A percentile compares a stretch with the other conserved stretches of the same genome.
phyloP scores from a whole-genome alignment of 176 grass and related monocot species.

The Carex kokanica region DNA sequence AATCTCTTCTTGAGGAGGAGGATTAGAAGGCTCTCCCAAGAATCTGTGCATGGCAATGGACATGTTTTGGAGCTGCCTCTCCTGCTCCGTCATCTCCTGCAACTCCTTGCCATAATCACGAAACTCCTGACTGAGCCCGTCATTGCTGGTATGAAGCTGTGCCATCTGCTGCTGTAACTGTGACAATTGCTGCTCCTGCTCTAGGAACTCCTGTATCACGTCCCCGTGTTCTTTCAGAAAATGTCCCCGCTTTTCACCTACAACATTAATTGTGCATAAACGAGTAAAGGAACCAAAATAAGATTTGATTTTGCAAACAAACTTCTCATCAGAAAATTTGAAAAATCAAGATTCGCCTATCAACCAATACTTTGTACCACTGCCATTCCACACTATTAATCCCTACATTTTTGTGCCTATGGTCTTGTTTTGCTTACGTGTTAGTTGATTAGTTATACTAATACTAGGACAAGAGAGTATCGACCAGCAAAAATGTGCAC shows the following conservation, averaged over 20 bases:
- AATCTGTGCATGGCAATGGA: too few species aligned
- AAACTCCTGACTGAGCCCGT: too few species aligned
- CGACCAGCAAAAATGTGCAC: too few species aligned
- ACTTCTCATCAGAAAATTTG: background rate
- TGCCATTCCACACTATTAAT: background rate
- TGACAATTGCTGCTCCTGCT: too few species aligned
- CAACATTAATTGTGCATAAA: slow-evolving; percentile 3
- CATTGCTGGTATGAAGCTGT: too few species aligned
- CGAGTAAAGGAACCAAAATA: background rate
- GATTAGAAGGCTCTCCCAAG: background rate
- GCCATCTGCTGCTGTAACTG: background rate
- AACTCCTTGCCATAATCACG: too few species aligned
- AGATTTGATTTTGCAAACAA: background rate
- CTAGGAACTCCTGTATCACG: slow-evolving; percentile 15
- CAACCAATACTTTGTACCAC: background rate
- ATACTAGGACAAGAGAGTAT: too few species aligned
- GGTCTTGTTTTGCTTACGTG: too few species aligned
- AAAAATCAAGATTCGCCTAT: background rate
- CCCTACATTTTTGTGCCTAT: background rate
- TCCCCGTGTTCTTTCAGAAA: slow-evolving; percentile 44
- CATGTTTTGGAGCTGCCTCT: too few species aligned
- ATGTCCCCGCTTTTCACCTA: slow-evolving; percentile 46
- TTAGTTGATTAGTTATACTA: too few species aligned
- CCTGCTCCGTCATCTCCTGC: too few species aligned
- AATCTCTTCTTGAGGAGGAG: background rate